phyloP scores from a whole-genome alignment of 2,329 filamentous ascomycete species.

The Teratosphaeria viscida region DNA sequence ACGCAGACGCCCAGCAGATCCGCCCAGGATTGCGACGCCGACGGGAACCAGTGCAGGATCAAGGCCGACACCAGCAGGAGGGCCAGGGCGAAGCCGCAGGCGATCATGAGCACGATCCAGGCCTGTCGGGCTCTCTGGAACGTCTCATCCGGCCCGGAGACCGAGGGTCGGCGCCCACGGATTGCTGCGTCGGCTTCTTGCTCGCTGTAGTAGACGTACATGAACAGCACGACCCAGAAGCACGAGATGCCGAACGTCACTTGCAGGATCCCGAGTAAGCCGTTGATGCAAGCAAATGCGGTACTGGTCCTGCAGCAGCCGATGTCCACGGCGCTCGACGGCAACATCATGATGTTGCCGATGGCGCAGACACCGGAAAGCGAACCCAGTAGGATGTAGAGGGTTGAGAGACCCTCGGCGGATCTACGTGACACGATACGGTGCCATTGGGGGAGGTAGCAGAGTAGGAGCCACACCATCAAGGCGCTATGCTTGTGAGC shows the following conservation, averaged over 20 bases:
- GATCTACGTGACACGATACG: slow-evolving; percentile 76
- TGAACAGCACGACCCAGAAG: slow-evolving; percentile 55
- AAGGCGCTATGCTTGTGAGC: slow-evolving; percentile 47
- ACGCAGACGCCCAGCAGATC: slow-evolving; percentile 70
- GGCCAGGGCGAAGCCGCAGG: slow-evolving; percentile 60
- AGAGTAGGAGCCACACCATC: slow-evolving; percentile 73
- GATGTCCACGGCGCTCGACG: slow-evolving; percentile 67
- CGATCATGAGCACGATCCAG: slow-evolving; percentile 48
- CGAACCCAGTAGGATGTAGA: slow-evolving; percentile 79
- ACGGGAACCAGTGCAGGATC: slow-evolving; percentile 53
- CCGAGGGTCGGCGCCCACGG: slow-evolving; percentile 14
- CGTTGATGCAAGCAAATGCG: slow-evolving; percentile 69
- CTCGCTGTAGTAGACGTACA: slow-evolving; percentile 57
- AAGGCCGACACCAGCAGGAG: slow-evolving; percentile 53
- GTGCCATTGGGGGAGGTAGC: slow-evolving; percentile 83
- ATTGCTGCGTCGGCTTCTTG: slow-evolving; percentile 20
- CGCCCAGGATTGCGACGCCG: slow-evolving; percentile 62
- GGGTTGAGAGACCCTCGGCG: slow-evolving; percentile 84
- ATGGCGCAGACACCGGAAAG: slow-evolving; percentile 80
- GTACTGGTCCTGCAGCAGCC: slow-evolving; percentile 73
- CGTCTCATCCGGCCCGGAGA: slow-evolving; percentile 18
- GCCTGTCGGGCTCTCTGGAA: slow-evolving; percentile 18
- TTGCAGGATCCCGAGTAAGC: slow-evolving; percentile 76
- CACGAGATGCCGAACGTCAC: slow-evolving; percentile 81
- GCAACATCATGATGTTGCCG: slow-evolving; percentile 76